Evolutionary conservation across 2,329 filamentous ascomycete species (phyloP), one percentile per base, ranked within the genome.

Genomic region (Aspergillus versicolor): DNA sequence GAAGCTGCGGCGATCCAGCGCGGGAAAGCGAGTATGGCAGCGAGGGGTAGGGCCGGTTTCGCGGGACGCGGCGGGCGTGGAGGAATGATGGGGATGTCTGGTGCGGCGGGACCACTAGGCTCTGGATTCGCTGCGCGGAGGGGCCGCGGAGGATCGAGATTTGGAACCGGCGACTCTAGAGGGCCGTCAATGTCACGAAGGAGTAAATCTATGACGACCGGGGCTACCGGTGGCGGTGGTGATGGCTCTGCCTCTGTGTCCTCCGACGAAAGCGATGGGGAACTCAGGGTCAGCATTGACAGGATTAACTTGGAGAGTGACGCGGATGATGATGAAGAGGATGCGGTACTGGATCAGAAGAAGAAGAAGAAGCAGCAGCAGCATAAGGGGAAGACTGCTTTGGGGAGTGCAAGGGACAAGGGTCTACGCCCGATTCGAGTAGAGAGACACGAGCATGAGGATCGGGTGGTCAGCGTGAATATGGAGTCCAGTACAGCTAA

Each of bases 271-370:
- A 71, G 71, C 30, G 74, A 78, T 42, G 70, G 74, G 22, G 77
- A 73, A 22, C 74, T 77, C 41, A 75, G 80, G 52, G 73, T 80
- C 52, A 80, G 84, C 60, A 83, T 88, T 54, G 84, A 87, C 61
- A 70, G 78, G n/a, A 81, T 85, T 60, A 80, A 80, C 60, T 67
- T 86, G 12, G 78, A 82, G 12, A 83, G 80, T 48, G 80, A 84
- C 55, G 82, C 83, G 30, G 77, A 80, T 45, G 70, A 73, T n/a
- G 70, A 57, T 12, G 55, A 75, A 3, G 67, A 64, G 34, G 54
- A 54, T 34, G 60, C 53, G 38, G 61, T 59, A 32, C 61, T 61
- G 19, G 61, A 58, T 17, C 64, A 55, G 50, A 63, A 59, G 63
- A 75, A 75, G 27, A 30, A 30, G 27, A 30, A 30, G 61, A 73